Percentiles rank a stretch among this genome's conserved stretches.
These are phyloP conservation scores for Ehretia macrophylla DNA, from an alignment of 257 asterid genomes.

Conservation along the genomic window DNA sequence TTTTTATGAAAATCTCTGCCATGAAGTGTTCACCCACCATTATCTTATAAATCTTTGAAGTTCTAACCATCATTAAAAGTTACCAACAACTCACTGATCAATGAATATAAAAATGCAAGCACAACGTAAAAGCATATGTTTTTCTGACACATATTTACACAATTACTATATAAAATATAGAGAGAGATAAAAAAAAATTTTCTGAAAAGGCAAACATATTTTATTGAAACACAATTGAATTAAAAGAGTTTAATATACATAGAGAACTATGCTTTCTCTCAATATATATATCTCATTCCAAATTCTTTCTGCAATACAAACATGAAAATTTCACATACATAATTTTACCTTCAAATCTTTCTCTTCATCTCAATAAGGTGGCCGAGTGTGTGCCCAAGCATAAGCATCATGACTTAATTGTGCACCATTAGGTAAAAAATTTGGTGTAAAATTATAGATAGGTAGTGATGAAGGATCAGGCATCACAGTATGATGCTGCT, in stretches of 20 bases:
- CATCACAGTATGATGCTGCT: conserved; percentile 25
- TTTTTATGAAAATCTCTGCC: too few species aligned
- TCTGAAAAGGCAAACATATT: not conserved
- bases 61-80: too few species aligned
- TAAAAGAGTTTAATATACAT: conserved; percentile 21
- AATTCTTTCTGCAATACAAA: conserved; percentile 6
- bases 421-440: conserved; percentile 48
- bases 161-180: not conserved
- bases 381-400: conserved; percentile 47
- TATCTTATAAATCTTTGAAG: too few species aligned
- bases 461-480: conserved; percentile 36
- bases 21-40: too few species aligned
- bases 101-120: too few species aligned
- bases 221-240: conserved; percentile 17
- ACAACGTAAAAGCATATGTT: not conserved
- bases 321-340: not conserved
- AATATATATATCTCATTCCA: conserved; percentile 2
- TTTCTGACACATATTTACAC: not conserved
- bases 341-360: conserved; percentile 6
- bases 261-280: conserved; percentile 7
- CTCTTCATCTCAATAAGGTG: conserved; percentile 23
- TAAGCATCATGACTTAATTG: conserved; percentile 51
- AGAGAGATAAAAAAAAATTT: not conserved
- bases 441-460: conserved; percentile 42
- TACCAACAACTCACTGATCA: too few species aligned